Percentiles rank a stretch among this genome's conserved stretches.
Evolutionary conservation across 2,329 filamentous ascomycete species (phyloP).

Genomic region (Cladosporium austrohemisphaericum): DNA sequence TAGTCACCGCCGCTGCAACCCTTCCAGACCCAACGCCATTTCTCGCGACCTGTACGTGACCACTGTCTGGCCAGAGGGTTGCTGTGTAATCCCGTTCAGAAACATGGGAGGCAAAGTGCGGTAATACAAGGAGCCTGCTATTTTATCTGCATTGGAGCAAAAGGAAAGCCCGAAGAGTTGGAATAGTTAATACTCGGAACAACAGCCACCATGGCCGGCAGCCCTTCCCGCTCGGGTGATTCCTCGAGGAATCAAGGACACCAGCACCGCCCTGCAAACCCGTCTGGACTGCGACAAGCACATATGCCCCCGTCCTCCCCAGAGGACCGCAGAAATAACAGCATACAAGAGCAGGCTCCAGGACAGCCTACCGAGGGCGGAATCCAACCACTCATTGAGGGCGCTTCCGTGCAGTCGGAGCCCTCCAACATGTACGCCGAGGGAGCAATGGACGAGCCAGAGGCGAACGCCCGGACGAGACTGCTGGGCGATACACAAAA

Average conservation of each 20-base stretch:
- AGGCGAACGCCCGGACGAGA: slow-evolving; percentile 36
- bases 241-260: neutral
- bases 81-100: neutral
- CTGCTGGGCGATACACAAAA: slow-evolving; percentile 36
- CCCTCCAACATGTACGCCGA: slow-evolving; percentile 22
- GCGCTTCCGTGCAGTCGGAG: slow-evolving; percentile 32
- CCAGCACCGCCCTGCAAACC: slow-evolving; percentile 27
- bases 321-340: slow-evolving; percentile 35
- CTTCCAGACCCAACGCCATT: slow-evolving; percentile 1
- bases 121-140: no score
- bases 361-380: slow-evolving; percentile 21
- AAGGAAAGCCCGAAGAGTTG: neutral
- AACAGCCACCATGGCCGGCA: neutral
- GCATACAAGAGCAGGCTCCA: slow-evolving; percentile 17
- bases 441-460: slow-evolving; percentile 23
- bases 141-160: neutral
- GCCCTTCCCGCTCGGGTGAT: neutral
- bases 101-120: neutral
- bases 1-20: neutral
- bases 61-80: neutral
- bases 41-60: neutral
- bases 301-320: slow-evolving; percentile 44
- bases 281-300: slow-evolving; percentile 38
- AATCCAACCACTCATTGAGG: slow-evolving; percentile 31
- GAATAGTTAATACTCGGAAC: neutral